phyloP scores from a whole-genome alignment of 2,329 filamentous ascomycete species.

The Sarocladium strictum region DNA sequence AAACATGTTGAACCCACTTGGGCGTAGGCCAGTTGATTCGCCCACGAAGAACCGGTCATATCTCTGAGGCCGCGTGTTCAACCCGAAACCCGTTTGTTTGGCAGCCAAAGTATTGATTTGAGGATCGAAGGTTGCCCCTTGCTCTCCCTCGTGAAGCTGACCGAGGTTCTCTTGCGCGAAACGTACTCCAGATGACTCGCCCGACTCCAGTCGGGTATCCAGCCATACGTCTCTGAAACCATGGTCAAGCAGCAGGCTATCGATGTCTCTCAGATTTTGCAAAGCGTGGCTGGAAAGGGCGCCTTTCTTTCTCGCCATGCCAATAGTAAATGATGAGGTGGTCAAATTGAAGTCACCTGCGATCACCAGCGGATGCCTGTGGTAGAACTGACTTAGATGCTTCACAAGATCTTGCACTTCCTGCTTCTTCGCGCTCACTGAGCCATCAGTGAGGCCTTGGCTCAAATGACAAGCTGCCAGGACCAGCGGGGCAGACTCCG shows the following conservation, averaged over 20 bases:
- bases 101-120: constrained; percentile 49
- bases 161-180: constrained; percentile 20
- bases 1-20: constrained; percentile 49
- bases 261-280: constrained; percentile 36
- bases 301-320: constrained; percentile 44
- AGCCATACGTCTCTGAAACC: constrained; percentile 49
- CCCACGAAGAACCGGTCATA: constrained; percentile 59
- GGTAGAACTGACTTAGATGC: not conserved
- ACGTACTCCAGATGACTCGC: constrained; percentile 28
- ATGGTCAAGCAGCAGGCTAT: constrained; percentile 36
- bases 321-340: constrained; percentile 51
- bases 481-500: constrained; percentile 32
- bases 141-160: constrained; percentile 49
- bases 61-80: constrained; percentile 53
- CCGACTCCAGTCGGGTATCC: constrained; percentile 35
- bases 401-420: constrained; percentile 38
- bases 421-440: constrained; percentile 48
- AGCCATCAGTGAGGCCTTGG: constrained; percentile 52
- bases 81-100: constrained; percentile 37
- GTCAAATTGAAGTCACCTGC: constrained; percentile 61
- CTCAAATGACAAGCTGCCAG: constrained; percentile 57
- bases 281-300: constrained; percentile 45
- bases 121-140: constrained; percentile 61
- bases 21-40: constrained; percentile 27
- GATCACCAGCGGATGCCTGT: constrained; percentile 44